Base-by-base conservation (phyloP, 495 filamentous ascomycete genomes). In the Penicillium crystallinum region DNA sequence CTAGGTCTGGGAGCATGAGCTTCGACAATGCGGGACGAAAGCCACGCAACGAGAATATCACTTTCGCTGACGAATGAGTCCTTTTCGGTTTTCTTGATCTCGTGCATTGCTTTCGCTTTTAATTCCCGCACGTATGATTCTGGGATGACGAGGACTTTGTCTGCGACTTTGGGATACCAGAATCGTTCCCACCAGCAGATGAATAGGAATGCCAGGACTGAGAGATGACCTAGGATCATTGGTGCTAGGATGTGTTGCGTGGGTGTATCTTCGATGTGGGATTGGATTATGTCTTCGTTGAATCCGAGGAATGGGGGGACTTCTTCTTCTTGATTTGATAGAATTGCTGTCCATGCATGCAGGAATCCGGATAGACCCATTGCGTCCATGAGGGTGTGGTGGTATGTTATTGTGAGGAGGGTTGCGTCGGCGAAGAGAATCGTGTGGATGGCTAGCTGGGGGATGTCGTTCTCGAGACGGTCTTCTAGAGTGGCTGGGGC, bases 341-440 rank as follows among this genome's bases (percentile, higher is more conserved):
- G n/a, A 10, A 21, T 18, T 4, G 36, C 15, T 21, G 36, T 38
- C 36, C 36, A 38, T 8, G 36, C 36, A 3, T 19, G 17, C 4
- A 52, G 12, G 29, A 52, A 44, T 0, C 33, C 30, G 3, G 39
- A 35, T 45, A 58, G 61, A 10, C 73, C 73, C 62, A 75, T 66
- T 14, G 62, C 73, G 42, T 80, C 77, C 43, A 68, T 69, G 10
- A 75, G 46, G 1, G 70, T 67, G 55, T 80, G 77, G 18, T 66
- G 67, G 58, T 63, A 78, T 4, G 61, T 61, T 35, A 78, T 48
- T 11, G 64, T 62, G 17, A 80, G 65, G 27, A 80, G 55, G 0
- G 76, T 80, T 15, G 69, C 67, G 56, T 80, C 69, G n/a, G 59
- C 59, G 54, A 80, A 78, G 0, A 63, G 65, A 8, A 73, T 63